These are phyloP conservation scores for Salvia splendens DNA, from an alignment of 257 asterid genomes.

Conservation along the genomic window DNA sequence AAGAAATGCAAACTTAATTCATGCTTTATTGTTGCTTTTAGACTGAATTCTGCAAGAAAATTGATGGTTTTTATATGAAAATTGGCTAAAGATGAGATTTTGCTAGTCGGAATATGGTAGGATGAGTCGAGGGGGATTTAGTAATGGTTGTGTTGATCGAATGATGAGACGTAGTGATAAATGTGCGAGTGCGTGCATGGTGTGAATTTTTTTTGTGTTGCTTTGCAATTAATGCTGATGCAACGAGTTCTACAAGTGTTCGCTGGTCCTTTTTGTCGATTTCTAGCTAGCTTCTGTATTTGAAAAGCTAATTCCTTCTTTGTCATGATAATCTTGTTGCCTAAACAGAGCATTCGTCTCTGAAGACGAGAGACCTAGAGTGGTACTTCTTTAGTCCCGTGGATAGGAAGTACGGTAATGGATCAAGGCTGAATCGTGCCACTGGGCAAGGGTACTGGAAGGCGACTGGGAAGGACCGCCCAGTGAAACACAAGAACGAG, in stretches of 20 bases:
- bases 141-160: no score
- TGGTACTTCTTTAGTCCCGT: slow-evolving; percentile 94
- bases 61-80: slow-evolving; percentile 6
- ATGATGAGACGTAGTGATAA: slow-evolving; percentile 5
- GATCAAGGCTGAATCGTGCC: slow-evolving; percentile 90
- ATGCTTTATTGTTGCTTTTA: neutral
- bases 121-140: slow-evolving; percentile 8
- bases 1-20: neutral
- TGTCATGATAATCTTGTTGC: slow-evolving; percentile 18
- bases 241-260: slow-evolving; percentile 4
- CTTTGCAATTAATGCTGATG: slow-evolving; percentile 16
- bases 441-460: slow-evolving; percentile 95
- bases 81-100: slow-evolving; percentile 27
- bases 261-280: neutral
- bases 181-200: no score
- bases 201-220: neutral
- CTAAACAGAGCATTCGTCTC: slow-evolving; percentile 54
- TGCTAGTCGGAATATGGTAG: neutral
- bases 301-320: slow-evolving; percentile 14
- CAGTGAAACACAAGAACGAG: slow-evolving; percentile 60
- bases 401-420: slow-evolving; percentile 85
- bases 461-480: slow-evolving; percentile 91
- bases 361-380: slow-evolving; percentile 83
- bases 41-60: slow-evolving; percentile 12
- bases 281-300: neutral